These are phyloP conservation scores for Selaginella moellendorffii DNA, from an alignment of 75 land plant genomes.

Conservation along the genomic window DNA sequence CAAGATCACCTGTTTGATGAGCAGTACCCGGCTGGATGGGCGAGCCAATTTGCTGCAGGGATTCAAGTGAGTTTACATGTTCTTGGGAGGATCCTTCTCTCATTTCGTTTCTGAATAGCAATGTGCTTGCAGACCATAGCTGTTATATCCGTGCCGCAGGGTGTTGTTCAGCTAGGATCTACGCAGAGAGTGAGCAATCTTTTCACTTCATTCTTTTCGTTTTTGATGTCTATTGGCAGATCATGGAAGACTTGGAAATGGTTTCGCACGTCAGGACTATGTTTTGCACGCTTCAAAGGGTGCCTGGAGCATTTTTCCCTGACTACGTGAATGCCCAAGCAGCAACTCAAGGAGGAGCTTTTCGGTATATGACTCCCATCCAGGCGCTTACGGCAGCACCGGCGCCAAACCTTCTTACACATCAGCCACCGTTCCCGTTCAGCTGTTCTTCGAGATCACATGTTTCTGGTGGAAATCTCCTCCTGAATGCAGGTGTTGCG, in stretches of 20 bases:
- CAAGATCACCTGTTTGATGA: not conserved
- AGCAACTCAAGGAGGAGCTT: too few relatives aligned
- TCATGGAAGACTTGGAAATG: constrained; percentile 36
- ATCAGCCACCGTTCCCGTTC: too few relatives aligned
- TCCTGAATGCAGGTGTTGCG: too few relatives aligned
- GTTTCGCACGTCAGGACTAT: constrained; percentile 37
- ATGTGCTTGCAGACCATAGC: constrained; percentile 42
- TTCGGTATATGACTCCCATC: too few relatives aligned
- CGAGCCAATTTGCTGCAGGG: constrained; percentile 37
- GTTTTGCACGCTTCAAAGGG: constrained; percentile 27
- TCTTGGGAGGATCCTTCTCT: not conserved
- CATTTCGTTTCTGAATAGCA: not conserved
- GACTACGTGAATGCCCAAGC: too few relatives aligned
- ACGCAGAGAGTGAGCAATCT: constrained; percentile 32
- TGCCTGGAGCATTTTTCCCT: constrained; percentile 20
- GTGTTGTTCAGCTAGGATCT: constrained; percentile 60
- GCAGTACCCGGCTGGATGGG: constrained; percentile 32
- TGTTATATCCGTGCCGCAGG: constrained; percentile 30
- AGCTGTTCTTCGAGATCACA: too few relatives aligned
- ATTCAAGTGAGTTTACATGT: constrained; percentile 34
- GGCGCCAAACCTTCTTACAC: too few relatives aligned
- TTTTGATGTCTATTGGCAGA: constrained; percentile 24
- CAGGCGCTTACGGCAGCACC: too few relatives aligned
- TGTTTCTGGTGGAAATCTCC: too few relatives aligned
- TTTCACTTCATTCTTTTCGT: not conserved